These are phyloP conservation scores for Alternaria viburni DNA, from an alignment of 2,329 filamentous ascomycete genomes.

Conservation along the genomic window DNA sequence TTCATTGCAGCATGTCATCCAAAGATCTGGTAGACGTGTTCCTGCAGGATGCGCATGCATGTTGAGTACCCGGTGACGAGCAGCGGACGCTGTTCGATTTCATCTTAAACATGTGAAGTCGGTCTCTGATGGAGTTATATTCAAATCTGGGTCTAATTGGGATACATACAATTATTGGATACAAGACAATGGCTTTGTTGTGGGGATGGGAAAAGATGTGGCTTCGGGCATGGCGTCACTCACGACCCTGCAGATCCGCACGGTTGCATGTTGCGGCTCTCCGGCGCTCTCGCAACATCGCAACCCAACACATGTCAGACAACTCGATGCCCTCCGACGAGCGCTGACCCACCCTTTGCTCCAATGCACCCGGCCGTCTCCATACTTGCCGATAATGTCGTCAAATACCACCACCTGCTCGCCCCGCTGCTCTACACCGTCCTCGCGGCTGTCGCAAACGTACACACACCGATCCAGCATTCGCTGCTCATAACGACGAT, in stretches of 20 bases:
- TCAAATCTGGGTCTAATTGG: not conserved
- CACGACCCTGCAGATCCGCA: constrained; percentile 14
- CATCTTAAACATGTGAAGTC: not conserved
- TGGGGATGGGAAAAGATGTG: not conserved
- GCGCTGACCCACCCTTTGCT: constrained; percentile 33
- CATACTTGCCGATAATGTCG: constrained; percentile 39
- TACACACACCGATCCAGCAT: constrained; percentile 47
- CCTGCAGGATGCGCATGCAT: not conserved
- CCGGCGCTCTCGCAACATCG: constrained; percentile 1
- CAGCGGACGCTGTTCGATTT: not conserved
- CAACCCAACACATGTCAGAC: constrained; percentile 20
- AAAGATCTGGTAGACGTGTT: not conserved
- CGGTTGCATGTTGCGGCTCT: constrained; percentile 1
- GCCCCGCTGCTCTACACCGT: constrained; percentile 45
- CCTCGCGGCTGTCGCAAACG: constrained; percentile 42
- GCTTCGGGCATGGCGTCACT: constrained; percentile 15
- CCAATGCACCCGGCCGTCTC: constrained; percentile 48
- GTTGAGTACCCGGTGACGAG: not conserved
- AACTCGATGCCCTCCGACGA: constrained; percentile 42
- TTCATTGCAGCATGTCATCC: not conserved
- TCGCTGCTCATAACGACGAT: constrained; percentile 52
- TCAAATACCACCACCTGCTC: constrained; percentile 39
- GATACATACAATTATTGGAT: not conserved
- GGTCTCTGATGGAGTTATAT: not conserved
- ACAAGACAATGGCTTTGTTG: not conserved